Base-by-base conservation (phyloP, 208 protist genomes). In the Leishmania mexicana region DNA sequence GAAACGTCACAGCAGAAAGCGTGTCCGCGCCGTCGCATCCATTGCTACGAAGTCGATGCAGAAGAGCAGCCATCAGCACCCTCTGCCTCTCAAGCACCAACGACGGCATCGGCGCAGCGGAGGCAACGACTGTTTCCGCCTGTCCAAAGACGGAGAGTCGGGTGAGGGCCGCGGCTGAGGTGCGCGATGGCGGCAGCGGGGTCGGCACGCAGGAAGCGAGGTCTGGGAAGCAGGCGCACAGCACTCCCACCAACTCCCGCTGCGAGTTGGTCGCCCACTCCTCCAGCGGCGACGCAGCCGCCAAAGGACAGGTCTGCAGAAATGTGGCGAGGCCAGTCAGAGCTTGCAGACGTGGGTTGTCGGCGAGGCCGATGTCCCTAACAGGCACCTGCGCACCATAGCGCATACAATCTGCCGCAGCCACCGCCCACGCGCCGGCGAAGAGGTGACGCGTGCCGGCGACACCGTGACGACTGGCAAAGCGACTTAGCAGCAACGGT, bases 401-500 rank as follows among this genome's bases (percentile, higher is more conserved):
- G 28, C 77, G 80, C 70, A 97, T 78, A 73, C 88, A 92, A 19
- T 85, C 84, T 54, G 87, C 79, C 54, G 94, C 93, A 17, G 85
- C 60, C 24, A 78, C 81, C 8, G 87, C 81, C 93, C 95, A 97
- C 8, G 92, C 65, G 5, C 93, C 93, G 19, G 85, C 53, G 51
- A 94, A 89, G 79, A 86, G 72, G 54, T 89, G 84, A 45, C 78
- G 79, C 7, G 89, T 87, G 70, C 85, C 85, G 67, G 79, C 73
- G n/a, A 94, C 87, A 6, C 90, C 90, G 80, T 91, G 89, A 65
- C 91, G 91, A 57, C 80, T 68, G 77, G 92, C 76, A 68, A 95
- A 94, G 51, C 87, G 81, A 58, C 85, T 91, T 54, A 89, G 76
- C 13, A 97, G 84, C 75, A 97, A 76, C 70, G 95, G 95, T 28